Evolutionary conservation across 495 filamentous ascomycete species (phyloP), one percentile per base, ranked within the genome.

Genomic region (Penicillium samsonianum): DNA sequence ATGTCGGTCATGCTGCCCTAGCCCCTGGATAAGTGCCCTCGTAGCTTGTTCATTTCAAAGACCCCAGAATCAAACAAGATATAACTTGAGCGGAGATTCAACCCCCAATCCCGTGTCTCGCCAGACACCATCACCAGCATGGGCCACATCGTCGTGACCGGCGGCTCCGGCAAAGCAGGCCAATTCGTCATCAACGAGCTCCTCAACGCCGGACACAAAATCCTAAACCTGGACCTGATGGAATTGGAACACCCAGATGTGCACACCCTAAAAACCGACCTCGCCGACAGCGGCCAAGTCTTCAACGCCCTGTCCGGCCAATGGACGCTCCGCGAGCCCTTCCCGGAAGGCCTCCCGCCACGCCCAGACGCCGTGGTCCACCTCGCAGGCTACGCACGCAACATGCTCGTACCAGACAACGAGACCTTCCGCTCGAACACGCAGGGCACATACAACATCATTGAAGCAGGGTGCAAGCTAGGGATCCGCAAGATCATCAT

Each of bases 361-460:
- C 31, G 74, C 7, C 80, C 82, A 4, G 83, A 85, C 65, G 82
- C 77, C 1, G 78, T 85, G 11, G 79, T 85, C 49, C 82, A 85
- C 63, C 79, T 85, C 28, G 83, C 80, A 16, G 81, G 80, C 4
- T 80, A 82, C 62, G 78, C 83, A 10, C 70, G 82, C n/a, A 84
- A 84, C 63, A 77, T 86, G 79, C 65, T 82, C 4, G 80, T 81
- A 0, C 83, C 83, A 2, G 84, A 85, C 62, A 82, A 78, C 44
- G 80, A 84, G 61, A 72, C 68, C 42, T 85, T 82, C 67, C 72
- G 69, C 33, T 73, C 70, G 10, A 85, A 87, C 60, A 76, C 78
- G 0, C 63, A 72, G 11, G 63, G 71, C 12, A 81, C 82, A 4
- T 84, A 84, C 63, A 85, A 85, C 57, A 73, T 85, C 33, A 75